A percentile compares a stretch with the other conserved stretches of the same genome.
phyloP scores from a whole-genome alignment of 2,329 filamentous ascomycete genomes.

The Trichoderma breve region DNA sequence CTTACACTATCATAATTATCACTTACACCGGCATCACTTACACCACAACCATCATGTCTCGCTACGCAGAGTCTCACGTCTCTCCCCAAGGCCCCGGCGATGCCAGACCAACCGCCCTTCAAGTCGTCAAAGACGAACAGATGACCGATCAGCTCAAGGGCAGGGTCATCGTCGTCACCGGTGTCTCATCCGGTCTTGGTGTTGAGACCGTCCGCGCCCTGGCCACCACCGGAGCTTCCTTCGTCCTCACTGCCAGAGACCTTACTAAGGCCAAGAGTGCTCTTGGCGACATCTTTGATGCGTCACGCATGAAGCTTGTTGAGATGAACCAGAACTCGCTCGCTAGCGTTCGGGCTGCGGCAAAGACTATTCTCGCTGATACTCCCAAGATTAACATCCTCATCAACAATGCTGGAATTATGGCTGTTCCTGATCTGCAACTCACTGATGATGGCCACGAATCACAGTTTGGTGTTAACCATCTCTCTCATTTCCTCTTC shows the following conservation, averaged over 20 bases:
- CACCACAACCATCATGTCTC: background rate
- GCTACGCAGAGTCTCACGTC: conserved; percentile 25
- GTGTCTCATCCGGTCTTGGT: conserved; percentile 38
- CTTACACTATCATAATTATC: background rate
- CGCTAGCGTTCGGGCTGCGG: conserved; percentile 28
- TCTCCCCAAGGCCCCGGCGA: conserved; percentile 31
- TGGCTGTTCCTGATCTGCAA: conserved; percentile 30
- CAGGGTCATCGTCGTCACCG: conserved; percentile 40
- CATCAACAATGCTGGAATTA: conserved; percentile 44
- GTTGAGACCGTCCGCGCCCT: conserved; percentile 41
- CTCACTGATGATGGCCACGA: conserved; percentile 27
- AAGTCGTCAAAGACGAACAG: conserved; percentile 35
- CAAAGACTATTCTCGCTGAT: conserved; percentile 31
- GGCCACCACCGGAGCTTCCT: conserved; percentile 35
- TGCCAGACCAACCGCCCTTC: conserved; percentile 33
- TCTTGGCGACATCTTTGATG: conserved; percentile 24
- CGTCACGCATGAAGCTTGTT: conserved; percentile 11
- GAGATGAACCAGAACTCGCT: conserved; percentile 24
- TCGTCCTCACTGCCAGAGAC: conserved; percentile 38
- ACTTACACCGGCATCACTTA: background rate
- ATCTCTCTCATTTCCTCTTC: conserved; percentile 29
- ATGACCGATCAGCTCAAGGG: conserved; percentile 28
- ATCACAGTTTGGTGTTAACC: conserved; percentile 29
- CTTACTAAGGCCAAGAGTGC: conserved; percentile 33
- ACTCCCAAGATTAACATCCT: conserved; percentile 40